Base-by-base conservation (phyloP, 495 filamentous ascomycete species). In the Platismatia glauca region DNA sequence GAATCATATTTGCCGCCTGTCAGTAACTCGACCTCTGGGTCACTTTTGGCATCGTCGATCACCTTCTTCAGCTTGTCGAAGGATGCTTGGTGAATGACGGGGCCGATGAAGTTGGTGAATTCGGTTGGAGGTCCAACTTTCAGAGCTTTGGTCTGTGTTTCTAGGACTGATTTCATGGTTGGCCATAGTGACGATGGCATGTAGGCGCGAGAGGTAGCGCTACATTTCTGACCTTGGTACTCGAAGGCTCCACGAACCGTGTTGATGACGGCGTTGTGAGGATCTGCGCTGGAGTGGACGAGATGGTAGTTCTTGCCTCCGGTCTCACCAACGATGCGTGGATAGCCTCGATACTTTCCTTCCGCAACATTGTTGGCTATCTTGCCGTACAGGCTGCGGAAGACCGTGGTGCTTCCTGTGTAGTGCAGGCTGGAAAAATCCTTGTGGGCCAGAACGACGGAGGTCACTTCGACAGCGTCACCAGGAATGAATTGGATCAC, bases 251-350 rank as follows among this genome's bases (percentile, higher is more conserved):
- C 90, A 46, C 90, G 87, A 35, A 95, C 83, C 13, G 90, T 95
- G 66, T 94, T 86, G 52, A 87, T 77, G 13, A 84, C 88, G 34
- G 90, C 90, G 67, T 90, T 93, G 39, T 81, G 73, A 53, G 91
- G 68, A 65, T 94, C 87, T 41, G 90, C 90, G 6, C 82, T 85
- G 8, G 77, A 64, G 70, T 95, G 89, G 52, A 95, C 72, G 44
- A 95, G 77, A 75, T 93, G 90, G 79, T 91, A 95, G 75, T 95
- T 95, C 83, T 95, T 95, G 64, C 90, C 90, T 62, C 89, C 88
- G 4, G 90, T 94, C 78, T 95, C 90, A 60, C 86, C 90, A 20
- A 93, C 88, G 38, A 94, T 84, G 64, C 90, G 83, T 18, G 90
- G 90, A 74, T 90, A 95, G 52, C 84, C 81, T 60, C 79, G 77